Evolutionary conservation across 1,284 basidiomycete genomes (phyloP).

Genomic region (Bondarzewia mesenterica): DNA sequence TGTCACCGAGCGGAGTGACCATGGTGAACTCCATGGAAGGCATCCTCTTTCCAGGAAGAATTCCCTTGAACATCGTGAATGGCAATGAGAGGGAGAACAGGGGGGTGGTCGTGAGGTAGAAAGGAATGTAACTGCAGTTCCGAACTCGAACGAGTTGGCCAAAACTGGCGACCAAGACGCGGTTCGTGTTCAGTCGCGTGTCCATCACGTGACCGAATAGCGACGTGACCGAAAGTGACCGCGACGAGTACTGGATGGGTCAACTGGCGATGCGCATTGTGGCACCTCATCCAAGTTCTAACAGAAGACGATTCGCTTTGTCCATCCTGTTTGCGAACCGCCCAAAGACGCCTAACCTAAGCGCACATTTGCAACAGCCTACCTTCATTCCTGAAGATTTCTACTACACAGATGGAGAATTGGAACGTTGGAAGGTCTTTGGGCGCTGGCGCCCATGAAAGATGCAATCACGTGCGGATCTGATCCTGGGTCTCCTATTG

Average conservation of each 20-base stretch:
- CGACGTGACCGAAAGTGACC: no score
- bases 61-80: conserved; percentile 63
- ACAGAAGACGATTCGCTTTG: no score
- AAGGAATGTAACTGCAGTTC: not conserved
- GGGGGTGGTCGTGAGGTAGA: not conserved
- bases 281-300: no score
- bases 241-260: no score
- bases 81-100: not conserved
- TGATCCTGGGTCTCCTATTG: conserved; percentile 2
- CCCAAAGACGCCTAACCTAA: no score
- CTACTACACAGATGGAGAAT: no score
- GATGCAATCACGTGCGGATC: not conserved
- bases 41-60: conserved; percentile 56
- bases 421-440: not conserved
- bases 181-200: conserved; percentile 13
- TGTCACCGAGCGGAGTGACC: conserved; percentile 45
- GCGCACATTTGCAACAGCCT: not conserved
- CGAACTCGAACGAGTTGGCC: not conserved
- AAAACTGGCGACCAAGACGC: conserved; percentile 5
- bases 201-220: conserved; percentile 8
- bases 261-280: no score
- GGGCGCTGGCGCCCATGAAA: not conserved
- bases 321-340: no score
- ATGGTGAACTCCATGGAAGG: conserved; percentile 64
- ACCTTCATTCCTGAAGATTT: not conserved